Base-by-base conservation (phyloP, 306 rosid genomes). In the Luffa aegyptiaca region DNA sequence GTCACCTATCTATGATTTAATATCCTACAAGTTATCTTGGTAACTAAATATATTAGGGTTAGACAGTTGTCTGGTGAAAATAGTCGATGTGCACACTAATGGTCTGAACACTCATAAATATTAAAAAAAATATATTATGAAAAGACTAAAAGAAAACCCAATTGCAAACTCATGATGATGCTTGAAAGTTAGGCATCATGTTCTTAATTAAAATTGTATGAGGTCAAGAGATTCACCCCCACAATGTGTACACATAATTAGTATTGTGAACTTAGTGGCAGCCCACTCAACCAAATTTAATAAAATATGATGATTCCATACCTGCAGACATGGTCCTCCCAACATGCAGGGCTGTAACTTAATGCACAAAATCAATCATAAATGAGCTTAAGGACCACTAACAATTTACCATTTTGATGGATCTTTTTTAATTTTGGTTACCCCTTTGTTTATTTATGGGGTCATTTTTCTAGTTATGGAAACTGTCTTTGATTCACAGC, bases 251-350 rank as follows among this genome's bases (percentile, higher is more conserved):
- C 10, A 44, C 1, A 41, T 66, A 36, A 46, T 11, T 9, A 70
- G 76, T 26, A 14, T 12, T 72, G 20, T 72, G 39, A 35, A 8
- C 16, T 14, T 49, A 51, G 78, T 74, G 78, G 78, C 62, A 74
- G 31, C 62, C 78, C 78, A 51, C 78, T 35, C 77, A 48, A 74
- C 59, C 78, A 49, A 7, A 51, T 74, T 74, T 74, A 74, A 74
- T 74, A 51, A 74, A 74, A 74, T 48, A 33, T 21, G 3, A 74
- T 49, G 78, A 74, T 74, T 74, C 62, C 78, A 74, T 21, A 74
- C 62, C 78, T 51, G 46, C 78, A 51, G 78, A 74, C 78, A 74
- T 48, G 58, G 78, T 62, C 62, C 36, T 74, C 62, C 62, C 78
- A 74, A 74, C 61, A 51, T 51, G 61, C 26, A 14, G 78, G 14